Percentiles rank a stretch among this genome's conserved stretches.
Conservation (phyloP, 768 basidiomycete genomes). For the Solioccasus polychromus region DNA sequence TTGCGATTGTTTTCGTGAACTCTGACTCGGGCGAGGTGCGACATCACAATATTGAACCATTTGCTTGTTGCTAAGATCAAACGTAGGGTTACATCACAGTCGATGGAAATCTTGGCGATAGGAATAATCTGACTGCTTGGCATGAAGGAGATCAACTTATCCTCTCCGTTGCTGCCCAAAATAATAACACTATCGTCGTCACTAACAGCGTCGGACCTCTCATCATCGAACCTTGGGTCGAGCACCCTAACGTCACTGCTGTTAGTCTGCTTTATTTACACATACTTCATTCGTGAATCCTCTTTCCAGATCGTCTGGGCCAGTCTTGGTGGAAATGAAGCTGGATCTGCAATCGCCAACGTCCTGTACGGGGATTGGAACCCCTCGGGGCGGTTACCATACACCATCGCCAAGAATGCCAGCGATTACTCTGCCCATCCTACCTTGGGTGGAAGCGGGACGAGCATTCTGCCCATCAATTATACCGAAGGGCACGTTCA, state of each 20-base stretch:
- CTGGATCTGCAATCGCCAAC: conserved; percentile 74
- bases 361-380: conserved; percentile 76
- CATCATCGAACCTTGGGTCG: conserved; percentile 65
- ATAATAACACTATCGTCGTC: conserved; percentile 78
- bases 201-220: conserved; percentile 77
- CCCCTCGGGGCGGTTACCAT: conserved; percentile 69
- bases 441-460: conserved; percentile 20
- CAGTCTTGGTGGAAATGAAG: conserved; percentile 68
- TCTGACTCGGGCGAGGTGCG: conserved; percentile 77
- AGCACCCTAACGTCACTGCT: conserved; percentile 69
- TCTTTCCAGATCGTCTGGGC: conserved; percentile 46
- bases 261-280: conserved; percentile 42
- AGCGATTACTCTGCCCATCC: conserved; percentile 51
- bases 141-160: conserved; percentile 38
- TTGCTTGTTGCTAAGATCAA: not conserved
- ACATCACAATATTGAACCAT: not conserved
- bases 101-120: conserved; percentile 46
- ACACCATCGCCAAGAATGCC: conserved; percentile 63
- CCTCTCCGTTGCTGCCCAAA: conserved; percentile 58
- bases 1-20: conserved; percentile 78
- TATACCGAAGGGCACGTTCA: conserved; percentile 52
- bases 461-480: conserved; percentile 44
- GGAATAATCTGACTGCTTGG: conserved; percentile 42
- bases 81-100: conserved; percentile 51
- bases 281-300: not conserved